These are phyloP conservation scores for Medicago lupulina DNA, from an alignment of 306 rosid species.

Conservation along the genomic window DNA sequence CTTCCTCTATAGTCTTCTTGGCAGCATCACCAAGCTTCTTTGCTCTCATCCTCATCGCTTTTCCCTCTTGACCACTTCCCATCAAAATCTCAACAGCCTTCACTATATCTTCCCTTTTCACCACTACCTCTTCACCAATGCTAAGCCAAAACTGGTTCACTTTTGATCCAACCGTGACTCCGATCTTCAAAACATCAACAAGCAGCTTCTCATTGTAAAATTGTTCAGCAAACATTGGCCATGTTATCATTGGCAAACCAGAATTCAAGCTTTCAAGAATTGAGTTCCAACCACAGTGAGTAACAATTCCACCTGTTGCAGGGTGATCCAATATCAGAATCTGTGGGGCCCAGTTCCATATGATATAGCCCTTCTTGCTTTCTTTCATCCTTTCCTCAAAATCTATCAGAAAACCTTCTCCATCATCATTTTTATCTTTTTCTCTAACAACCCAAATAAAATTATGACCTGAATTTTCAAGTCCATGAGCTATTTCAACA, in stretches of 20 bases:
- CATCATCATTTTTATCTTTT: background rate
- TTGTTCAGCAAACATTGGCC: slow-evolving; percentile 43
- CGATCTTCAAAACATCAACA: slow-evolving; percentile 36
- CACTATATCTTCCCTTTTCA: slow-evolving; percentile 29
- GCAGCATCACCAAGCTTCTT: slow-evolving; percentile 19
- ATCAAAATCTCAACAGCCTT: slow-evolving; percentile 36
- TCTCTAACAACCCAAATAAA: slow-evolving; percentile 44
- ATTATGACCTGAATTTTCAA: slow-evolving; percentile 38
- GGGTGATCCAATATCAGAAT: slow-evolving; percentile 42
- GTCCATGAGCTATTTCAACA: slow-evolving; percentile 44
- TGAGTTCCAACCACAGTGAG: slow-evolving; percentile 50
- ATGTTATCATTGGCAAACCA: slow-evolving; percentile 48
- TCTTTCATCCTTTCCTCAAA: slow-evolving; percentile 42
- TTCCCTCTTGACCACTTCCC: slow-evolving; percentile 28
- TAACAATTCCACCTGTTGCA: slow-evolving; percentile 44
- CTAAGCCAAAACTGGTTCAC: slow-evolving; percentile 22
- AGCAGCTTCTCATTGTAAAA: slow-evolving; percentile 46
- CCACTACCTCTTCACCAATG: background rate
- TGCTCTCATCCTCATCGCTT: slow-evolving; percentile 30
- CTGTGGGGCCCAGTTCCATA: slow-evolving; percentile 50
- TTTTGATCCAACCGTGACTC: slow-evolving; percentile 37
- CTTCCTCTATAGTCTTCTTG: slow-evolving; percentile 31
- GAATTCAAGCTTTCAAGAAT: slow-evolving; percentile 36
- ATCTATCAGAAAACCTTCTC: slow-evolving; percentile 1
- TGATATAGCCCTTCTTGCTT: slow-evolving; percentile 35